Conservation (phyloP, 192 early-diverging fungal genomes). For the Umbelopsis isabellina region DNA sequence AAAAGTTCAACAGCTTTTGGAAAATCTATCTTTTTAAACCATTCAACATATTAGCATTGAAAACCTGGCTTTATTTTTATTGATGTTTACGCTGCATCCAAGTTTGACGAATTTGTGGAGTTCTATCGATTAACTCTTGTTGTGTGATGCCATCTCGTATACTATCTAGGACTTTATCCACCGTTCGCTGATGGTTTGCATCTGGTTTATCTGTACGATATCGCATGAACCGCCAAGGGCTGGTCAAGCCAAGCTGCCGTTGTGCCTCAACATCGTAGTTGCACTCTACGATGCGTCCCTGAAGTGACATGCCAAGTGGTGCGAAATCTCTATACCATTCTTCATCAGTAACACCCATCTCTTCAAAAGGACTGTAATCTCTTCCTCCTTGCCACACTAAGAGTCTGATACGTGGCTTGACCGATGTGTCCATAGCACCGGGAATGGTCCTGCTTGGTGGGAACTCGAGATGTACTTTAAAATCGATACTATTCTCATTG, state of each 20-base stretch:
- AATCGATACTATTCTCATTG: conserved; percentile 81
- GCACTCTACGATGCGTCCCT: conserved; percentile 68
- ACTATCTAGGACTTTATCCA: conserved; percentile 66
- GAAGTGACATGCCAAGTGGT: conserved; percentile 35
- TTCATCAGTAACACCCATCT: conserved; percentile 56
- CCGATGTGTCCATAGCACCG: conserved; percentile 29
- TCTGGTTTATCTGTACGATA: conserved; percentile 81
- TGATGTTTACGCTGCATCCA: conserved; percentile 39
- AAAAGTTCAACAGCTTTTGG: too few species aligned
- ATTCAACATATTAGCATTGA: too few species aligned
- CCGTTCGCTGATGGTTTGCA: conserved; percentile 66
- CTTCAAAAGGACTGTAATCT: conserved; percentile 48
- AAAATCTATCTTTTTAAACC: too few species aligned
- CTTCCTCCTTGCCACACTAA: conserved; percentile 51
- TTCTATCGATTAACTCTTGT: conserved; percentile 49
- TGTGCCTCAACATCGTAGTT: conserved; percentile 55
- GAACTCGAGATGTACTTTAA: conserved; percentile 52
- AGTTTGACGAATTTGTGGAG: conserved; percentile 37
- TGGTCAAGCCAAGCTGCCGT: conserved; percentile 30
- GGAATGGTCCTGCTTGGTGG: conserved; percentile 25
- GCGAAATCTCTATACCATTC: conserved; percentile 55
- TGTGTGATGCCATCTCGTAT: conserved; percentile 72
- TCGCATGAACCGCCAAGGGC: conserved; percentile 72
- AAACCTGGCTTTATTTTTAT: background rate
- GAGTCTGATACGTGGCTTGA: conserved; percentile 52